Evolutionary conservation across 192 early-diverging fungal species (phyloP).

Genomic region (Dissophora ornata): DNA sequence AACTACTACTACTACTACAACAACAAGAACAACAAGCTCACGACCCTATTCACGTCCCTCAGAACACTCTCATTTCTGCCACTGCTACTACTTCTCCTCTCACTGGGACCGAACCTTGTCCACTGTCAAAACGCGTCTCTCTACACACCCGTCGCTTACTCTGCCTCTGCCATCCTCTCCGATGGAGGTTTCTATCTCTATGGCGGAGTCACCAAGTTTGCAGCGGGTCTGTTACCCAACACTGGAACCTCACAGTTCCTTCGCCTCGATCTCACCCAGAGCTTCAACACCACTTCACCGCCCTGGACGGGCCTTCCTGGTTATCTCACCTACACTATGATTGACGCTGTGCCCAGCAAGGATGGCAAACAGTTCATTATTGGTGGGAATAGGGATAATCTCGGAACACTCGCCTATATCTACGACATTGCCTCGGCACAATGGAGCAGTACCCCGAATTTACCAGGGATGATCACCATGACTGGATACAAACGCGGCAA

Average conservation of each 20-base stretch:
- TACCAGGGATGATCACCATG: slow-evolving; percentile 3
- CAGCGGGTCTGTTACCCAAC: background rate
- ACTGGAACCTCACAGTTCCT: slow-evolving; percentile 27
- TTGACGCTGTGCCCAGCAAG: slow-evolving; percentile 17
- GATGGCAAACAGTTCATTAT: slow-evolving; percentile 28
- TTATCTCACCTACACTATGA: slow-evolving; percentile 21
- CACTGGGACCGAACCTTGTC: background rate
- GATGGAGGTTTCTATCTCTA: slow-evolving; percentile 39
- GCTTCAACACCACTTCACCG: slow-evolving; percentile 13
- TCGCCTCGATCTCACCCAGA: slow-evolving; percentile 28
- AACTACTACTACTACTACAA: no score
- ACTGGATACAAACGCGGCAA: slow-evolving; percentile 31
- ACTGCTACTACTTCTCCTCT: slow-evolving; percentile 7
- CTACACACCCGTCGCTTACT: slow-evolving; percentile 14
- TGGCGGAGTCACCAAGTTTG: slow-evolving; percentile 35
- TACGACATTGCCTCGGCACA: slow-evolving; percentile 7
- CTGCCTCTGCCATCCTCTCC: slow-evolving; percentile 37
- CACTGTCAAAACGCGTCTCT: background rate
- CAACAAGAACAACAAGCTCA: no score
- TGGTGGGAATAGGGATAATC: slow-evolving; percentile 35
- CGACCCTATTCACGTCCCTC: background rate
- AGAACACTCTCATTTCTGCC: background rate
- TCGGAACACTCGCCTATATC: slow-evolving; percentile 20
- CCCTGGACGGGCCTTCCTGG: slow-evolving; percentile 15
- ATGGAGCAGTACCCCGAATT: slow-evolving; percentile 17